Evolutionary conservation across 116 monocot species (phyloP).

Genomic region (Cymodocea nodosa): DNA sequence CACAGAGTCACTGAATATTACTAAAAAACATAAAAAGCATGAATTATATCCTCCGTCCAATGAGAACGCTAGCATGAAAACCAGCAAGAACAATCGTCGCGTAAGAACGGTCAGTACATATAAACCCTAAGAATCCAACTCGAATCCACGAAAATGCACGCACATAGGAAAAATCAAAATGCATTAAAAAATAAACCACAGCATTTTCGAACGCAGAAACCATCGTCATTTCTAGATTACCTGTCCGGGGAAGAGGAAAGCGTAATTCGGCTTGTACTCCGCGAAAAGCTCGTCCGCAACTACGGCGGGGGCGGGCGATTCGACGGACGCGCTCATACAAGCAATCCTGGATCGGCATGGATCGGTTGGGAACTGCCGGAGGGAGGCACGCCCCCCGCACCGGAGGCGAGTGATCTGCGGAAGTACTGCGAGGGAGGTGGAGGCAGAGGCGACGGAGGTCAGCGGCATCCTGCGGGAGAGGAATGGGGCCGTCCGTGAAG

Average conservation of each 20-base stretch:
- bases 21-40: no score
- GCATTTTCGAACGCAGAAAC: neutral
- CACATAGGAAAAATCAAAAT: neutral
- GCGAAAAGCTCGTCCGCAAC: slow-evolving; percentile 1
- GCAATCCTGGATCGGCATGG: neutral
- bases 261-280: slow-evolving; percentile 21
- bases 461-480: neutral
- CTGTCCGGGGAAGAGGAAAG: slow-evolving; percentile 29
- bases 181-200: neutral
- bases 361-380: no score
- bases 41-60: no score
- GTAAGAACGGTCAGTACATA: no score
- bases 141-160: no score
- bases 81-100: no score
- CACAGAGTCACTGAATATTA: no score
- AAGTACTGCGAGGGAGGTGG: neutral
- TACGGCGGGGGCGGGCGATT: neutral
- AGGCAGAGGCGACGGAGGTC: neutral
- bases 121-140: no score
- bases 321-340: slow-evolving; percentile 5
- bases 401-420: neutral
- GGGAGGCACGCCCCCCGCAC: neutral
- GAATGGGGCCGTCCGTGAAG: no score
- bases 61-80: no score
- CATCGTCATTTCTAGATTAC: slow-evolving; percentile 4